Conservation (phyloP, 2,329 filamentous ascomycete species). For the Paecilomyces formosus region DNA sequence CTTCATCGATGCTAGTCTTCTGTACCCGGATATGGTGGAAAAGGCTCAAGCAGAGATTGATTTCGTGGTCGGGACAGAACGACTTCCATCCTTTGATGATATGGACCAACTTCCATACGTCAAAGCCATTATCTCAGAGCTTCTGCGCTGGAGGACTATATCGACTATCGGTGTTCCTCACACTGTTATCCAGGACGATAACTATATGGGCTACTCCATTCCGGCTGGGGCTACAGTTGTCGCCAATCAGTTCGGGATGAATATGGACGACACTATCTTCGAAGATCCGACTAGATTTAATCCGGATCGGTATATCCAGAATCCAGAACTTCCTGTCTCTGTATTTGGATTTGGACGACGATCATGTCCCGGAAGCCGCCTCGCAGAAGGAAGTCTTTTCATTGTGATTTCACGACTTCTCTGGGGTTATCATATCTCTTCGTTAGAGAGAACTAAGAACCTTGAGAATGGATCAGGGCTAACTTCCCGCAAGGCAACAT, state of each 20-base stretch:
- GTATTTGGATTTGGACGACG: constrained; percentile 52
- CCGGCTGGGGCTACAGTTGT: constrained; percentile 40
- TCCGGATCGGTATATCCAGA: constrained; percentile 28
- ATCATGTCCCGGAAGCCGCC: constrained; percentile 31
- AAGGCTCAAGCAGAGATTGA: constrained; percentile 30
- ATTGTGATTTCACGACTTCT: constrained; percentile 55
- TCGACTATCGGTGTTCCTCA: constrained; percentile 40
- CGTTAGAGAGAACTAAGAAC: constrained; percentile 23
- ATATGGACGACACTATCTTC: constrained; percentile 31
- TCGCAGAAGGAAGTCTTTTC: constrained; percentile 31
- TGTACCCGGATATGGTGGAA: constrained; percentile 25
- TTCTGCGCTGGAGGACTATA: constrained; percentile 28
- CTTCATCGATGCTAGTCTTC: constrained; percentile 34
- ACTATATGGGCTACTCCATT: constrained; percentile 40
- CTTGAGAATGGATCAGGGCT: constrained; percentile 23
- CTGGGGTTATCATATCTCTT: constrained; percentile 24
- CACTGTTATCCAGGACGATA: constrained; percentile 38
- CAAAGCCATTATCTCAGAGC: constrained; percentile 21
- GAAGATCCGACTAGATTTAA: constrained; percentile 29
- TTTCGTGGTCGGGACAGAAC: constrained; percentile 17
- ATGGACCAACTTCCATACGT: constrained; percentile 20
- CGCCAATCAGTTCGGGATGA: constrained; percentile 36
- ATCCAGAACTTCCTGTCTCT: constrained; percentile 46
- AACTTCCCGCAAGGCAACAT: constrained; percentile 17
- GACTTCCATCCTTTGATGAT: constrained; percentile 22